A percentile compares a stretch with the other conserved stretches of the same genome.
These are phyloP conservation scores for Naganishia onofrii DNA, from an alignment of 768 basidiomycete genomes.

Conservation along the genomic window DNA sequence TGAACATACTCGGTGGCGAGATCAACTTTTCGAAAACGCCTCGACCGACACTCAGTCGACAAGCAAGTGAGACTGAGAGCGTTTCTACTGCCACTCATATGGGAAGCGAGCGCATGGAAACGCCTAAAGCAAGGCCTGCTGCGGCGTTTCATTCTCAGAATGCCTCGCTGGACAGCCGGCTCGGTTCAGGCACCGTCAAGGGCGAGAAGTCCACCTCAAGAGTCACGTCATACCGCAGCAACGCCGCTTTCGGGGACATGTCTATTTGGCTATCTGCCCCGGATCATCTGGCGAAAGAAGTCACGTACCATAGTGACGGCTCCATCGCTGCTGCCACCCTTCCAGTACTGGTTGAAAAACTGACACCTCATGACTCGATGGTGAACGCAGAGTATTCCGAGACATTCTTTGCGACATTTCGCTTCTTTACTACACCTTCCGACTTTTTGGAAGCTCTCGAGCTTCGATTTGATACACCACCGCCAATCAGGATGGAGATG, in stretches of 20 bases:
- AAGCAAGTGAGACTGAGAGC: constrained; percentile 6
- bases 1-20: constrained; percentile 45
- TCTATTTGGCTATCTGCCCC: constrained; percentile 53
- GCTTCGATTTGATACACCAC: constrained; percentile 70
- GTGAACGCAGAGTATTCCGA: constrained; percentile 82
- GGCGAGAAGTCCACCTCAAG: background rate
- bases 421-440: constrained; percentile 75
- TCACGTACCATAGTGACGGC: constrained; percentile 85
- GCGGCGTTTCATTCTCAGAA: constrained; percentile 10
- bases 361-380: constrained; percentile 90
- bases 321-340: constrained; percentile 86
- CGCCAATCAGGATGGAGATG: constrained; percentile 41
- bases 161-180: background rate
- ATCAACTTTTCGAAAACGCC: constrained; percentile 25
- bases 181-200: background rate
- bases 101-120: constrained; percentile 4
- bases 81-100: background rate
- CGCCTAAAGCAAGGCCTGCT: constrained; percentile 13
- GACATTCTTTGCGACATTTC: constrained; percentile 93
- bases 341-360: constrained; percentile 85
- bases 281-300: constrained; percentile 78
- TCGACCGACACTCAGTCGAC: constrained; percentile 14
- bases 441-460: constrained; percentile 76
- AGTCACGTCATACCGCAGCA: background rate
- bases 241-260: constrained; percentile 34